Evolutionary conservation across 495 filamentous ascomycete genomes (phyloP).

Genomic region (Penicillium coffeae): DNA sequence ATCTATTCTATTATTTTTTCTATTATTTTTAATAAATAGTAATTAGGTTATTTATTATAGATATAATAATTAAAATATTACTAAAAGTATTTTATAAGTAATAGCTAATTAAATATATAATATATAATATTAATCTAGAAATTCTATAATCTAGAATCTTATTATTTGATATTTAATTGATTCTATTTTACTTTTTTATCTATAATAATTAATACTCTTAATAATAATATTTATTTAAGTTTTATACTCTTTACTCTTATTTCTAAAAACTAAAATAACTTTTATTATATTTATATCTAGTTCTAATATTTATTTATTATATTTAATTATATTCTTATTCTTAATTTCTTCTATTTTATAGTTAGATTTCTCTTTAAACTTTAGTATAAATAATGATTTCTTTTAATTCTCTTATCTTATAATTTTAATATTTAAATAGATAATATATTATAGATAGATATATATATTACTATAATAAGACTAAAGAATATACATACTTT

Average conservation of each 20-base stretch:
- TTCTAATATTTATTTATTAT: neutral
- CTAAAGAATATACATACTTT: neutral
- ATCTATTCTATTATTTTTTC: neutral
- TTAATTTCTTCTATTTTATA: neutral
- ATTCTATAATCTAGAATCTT: constrained; percentile 1
- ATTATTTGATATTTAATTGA: neutral
- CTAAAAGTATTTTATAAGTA: neutral
- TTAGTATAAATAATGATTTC: neutral
- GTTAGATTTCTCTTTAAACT: constrained; percentile 1
- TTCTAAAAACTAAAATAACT: neutral
- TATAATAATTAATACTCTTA: neutral
- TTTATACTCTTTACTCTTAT: neutral
- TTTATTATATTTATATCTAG: neutral
- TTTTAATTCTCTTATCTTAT: neutral
- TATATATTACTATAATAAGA: neutral
- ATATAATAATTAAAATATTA: neutral
- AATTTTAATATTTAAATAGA: neutral
- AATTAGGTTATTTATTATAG: neutral
- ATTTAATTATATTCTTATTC: neutral
- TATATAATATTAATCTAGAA: constrained; percentile 5
- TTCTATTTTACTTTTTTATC: neutral
- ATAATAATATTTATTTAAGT: constrained; percentile 10
- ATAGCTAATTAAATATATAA: neutral
- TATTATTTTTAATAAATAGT: neutral
- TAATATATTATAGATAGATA: neutral